These are phyloP conservation scores for Penicillium expansum DNA, from an alignment of 2,329 filamentous ascomycete genomes.

Conservation along the genomic window DNA sequence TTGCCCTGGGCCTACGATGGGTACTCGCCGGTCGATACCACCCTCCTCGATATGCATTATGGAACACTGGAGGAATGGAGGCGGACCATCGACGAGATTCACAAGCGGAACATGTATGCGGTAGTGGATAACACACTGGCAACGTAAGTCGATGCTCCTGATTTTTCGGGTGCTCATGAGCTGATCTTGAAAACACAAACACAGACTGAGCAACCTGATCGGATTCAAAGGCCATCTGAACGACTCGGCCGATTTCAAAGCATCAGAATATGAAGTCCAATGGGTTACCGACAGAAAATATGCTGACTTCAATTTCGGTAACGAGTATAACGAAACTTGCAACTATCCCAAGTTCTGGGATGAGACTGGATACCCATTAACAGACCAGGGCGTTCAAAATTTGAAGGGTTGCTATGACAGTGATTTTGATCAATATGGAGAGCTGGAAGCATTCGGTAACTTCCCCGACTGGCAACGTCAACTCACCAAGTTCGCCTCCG, in stretches of 20 bases:
- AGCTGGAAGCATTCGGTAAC: conserved; percentile 62
- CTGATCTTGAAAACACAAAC: neutral
- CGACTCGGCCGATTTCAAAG: conserved; percentile 54
- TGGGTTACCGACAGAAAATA: conserved; percentile 58
- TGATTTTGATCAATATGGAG: conserved; percentile 65
- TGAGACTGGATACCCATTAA: conserved; percentile 54
- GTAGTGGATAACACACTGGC: conserved; percentile 64
- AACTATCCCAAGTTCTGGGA: conserved; percentile 62
- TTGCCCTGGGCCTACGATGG: conserved; percentile 62
- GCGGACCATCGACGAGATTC: conserved; percentile 57
- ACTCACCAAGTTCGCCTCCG: conserved; percentile 63
- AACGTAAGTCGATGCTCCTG: conserved; percentile 45
- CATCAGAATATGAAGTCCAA: conserved; percentile 55
- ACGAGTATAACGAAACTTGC: conserved; percentile 54
- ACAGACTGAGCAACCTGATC: conserved; percentile 57
- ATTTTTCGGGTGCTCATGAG: too few relatives aligned
- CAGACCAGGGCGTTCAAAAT: conserved; percentile 44
- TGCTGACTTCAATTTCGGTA: conserved; percentile 56
- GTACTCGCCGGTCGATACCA: conserved; percentile 60
- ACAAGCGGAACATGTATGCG: conserved; percentile 62
- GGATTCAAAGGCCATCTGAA: conserved; percentile 62
- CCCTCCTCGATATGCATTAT: conserved; percentile 62
- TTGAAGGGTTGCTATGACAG: conserved; percentile 60
- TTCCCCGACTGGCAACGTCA: conserved; percentile 63
- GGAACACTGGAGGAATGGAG: conserved; percentile 61